phyloP scores from a whole-genome alignment of 441 rosid genomes.

The Syzygium malaccense region DNA sequence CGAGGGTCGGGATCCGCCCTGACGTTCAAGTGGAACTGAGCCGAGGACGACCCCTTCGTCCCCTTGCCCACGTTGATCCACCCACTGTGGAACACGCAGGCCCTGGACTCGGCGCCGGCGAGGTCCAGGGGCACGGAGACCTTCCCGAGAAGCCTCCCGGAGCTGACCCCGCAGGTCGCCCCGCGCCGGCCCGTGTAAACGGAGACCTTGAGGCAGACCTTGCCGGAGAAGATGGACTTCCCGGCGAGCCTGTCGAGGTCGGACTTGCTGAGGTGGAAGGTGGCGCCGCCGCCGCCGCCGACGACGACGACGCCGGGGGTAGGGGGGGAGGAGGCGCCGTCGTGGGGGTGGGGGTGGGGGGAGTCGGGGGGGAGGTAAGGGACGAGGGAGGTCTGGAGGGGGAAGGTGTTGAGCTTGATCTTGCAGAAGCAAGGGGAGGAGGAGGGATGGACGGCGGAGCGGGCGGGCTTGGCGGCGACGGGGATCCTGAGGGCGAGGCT shows the following conservation, averaged over 20 bases:
- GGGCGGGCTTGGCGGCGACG: slow-evolving; percentile 46
- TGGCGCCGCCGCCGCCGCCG: slow-evolving; percentile 25
- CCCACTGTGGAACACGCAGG: slow-evolving; percentile 55
- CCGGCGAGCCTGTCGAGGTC: slow-evolving; percentile 45
- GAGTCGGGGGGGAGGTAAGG: slow-evolving; percentile 40
- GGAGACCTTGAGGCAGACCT: slow-evolving; percentile 40
- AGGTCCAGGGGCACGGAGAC: slow-evolving; percentile 73
- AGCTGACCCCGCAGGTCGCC: slow-evolving; percentile 57
- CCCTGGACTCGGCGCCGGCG: slow-evolving; percentile 39
- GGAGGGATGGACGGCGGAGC: slow-evolving; percentile 71
- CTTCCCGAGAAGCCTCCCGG: slow-evolving; percentile 62
- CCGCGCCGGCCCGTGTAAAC: slow-evolving; percentile 72
- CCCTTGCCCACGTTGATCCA: slow-evolving; percentile 69
- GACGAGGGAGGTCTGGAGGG: slow-evolving; percentile 51
- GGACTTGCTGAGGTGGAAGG: slow-evolving; percentile 60
- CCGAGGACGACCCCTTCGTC: slow-evolving; percentile 30
- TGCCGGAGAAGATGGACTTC: slow-evolving; percentile 45
- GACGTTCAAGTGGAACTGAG: slow-evolving; percentile 61
- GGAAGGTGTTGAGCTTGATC: slow-evolving; percentile 61
- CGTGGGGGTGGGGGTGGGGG: slow-evolving; percentile 17
- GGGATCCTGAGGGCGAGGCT: slow-evolving; percentile 70
- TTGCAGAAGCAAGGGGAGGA: slow-evolving; percentile 75
- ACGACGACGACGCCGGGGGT: background rate
- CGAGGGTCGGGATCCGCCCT: slow-evolving; percentile 87
- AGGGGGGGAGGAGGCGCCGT: slow-evolving; percentile 26